A percentile compares a stretch with the other conserved stretches of the same genome.
phyloP scores from a whole-genome alignment of 2,329 filamentous ascomycete genomes.

The Eutypella sp. region DNA sequence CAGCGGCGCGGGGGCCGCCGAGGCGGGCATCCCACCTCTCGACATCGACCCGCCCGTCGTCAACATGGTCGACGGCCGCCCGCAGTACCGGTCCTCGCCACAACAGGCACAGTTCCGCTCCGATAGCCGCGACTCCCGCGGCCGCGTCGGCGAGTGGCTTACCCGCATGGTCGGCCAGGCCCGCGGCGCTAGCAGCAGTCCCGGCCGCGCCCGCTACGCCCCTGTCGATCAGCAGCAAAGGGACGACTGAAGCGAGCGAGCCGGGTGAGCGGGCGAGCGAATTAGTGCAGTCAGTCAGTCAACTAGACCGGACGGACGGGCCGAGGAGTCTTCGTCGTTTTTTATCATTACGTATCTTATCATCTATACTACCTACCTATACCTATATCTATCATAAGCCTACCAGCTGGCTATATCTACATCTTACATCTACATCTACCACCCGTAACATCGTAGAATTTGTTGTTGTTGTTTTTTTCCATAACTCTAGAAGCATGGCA shows the following conservation, averaged over 20 bases:
- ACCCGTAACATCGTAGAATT: no score
- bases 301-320: no score
- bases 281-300: no score
- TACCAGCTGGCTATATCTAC: no score
- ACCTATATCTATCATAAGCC: no score
- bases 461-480: no score
- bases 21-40: slow-evolving; percentile 71
- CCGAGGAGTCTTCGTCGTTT: background rate
- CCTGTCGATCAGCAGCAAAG: slow-evolving; percentile 36
- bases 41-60: slow-evolving; percentile 75
- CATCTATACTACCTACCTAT: no score
- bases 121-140: slow-evolving; percentile 26
- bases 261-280: no score
- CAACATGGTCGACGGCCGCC: slow-evolving; percentile 41
- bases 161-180: slow-evolving; percentile 34
- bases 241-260: slow-evolving; percentile 28
- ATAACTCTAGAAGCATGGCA: no score
- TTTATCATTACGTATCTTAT: background rate
- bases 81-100: slow-evolving; percentile 30
- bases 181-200: slow-evolving; percentile 28
- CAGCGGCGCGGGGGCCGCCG: slow-evolving; percentile 58
- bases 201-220: slow-evolving; percentile 32
- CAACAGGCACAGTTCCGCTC: no score
- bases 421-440: no score
- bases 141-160: slow-evolving; percentile 46